Evolutionary conservation across 2,329 filamentous ascomycete genomes (phyloP).

Genomic region (Arthrobotrys entomopaga): DNA sequence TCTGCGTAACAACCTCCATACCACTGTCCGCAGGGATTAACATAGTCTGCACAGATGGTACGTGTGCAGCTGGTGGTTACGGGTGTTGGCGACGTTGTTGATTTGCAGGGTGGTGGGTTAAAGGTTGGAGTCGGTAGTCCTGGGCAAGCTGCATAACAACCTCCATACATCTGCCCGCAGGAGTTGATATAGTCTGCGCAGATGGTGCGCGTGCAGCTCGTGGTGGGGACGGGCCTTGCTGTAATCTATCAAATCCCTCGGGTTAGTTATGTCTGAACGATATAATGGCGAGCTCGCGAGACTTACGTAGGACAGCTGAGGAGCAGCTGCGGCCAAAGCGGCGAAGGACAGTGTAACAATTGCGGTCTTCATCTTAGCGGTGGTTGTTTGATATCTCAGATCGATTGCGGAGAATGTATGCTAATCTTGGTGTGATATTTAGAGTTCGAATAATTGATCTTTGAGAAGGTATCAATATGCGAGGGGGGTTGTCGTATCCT

Average conservation of each 20-base stretch:
- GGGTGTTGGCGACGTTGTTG: constrained; percentile 23
- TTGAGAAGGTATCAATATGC: background rate
- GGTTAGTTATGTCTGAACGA: constrained; percentile 9
- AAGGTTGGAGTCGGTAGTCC: constrained; percentile 27
- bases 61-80: constrained; percentile 22
- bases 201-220: constrained; percentile 21
- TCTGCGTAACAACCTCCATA: constrained; percentile 55
- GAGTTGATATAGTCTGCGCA: constrained; percentile 54
- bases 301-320: constrained; percentile 43
- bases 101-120: constrained; percentile 29
- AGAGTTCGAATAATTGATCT: constrained; percentile 4
- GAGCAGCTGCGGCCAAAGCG: constrained; percentile 31
- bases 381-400: background rate
- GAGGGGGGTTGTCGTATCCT: background rate
- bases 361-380: constrained; percentile 32
- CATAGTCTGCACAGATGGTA: constrained; percentile 52
- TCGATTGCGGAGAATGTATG: constrained; percentile 6
- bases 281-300: background rate
- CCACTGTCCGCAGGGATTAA: constrained; percentile 54
- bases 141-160: constrained; percentile 38
- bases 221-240: background rate
- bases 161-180: constrained; percentile 40
- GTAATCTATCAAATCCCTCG: constrained; percentile 14
- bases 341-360: constrained; percentile 34
- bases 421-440: background rate